Base-by-base conservation (phyloP, 1,284 basidiomycete genomes). In the Golubevia sp. region DNA sequence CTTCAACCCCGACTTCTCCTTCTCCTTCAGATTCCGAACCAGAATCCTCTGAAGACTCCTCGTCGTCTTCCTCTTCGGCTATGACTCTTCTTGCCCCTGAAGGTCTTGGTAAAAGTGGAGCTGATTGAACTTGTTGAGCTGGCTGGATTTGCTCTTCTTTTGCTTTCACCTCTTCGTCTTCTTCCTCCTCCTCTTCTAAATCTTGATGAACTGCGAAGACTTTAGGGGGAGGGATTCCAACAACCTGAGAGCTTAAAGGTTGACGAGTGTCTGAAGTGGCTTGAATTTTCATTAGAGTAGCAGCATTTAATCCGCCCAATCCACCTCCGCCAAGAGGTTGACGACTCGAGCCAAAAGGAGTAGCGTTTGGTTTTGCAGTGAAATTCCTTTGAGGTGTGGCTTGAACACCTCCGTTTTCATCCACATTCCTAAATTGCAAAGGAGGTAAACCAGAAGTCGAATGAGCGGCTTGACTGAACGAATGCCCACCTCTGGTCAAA, bases 321-420 rank as follows among this genome's bases (percentile, higher is more conserved):
- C 30, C 30, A 34, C 30, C 30, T 34, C 30, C 30, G 11, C 30
- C 30, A 34, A 34, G 11, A 34, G 30, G 30, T 34, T 34, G 30
- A 34, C 30, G 30, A 34, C 5, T 5, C 4, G 30, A 34, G 11
- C 30, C 30, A 11, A 34, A 34, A 34, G 30, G 30, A 34, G 30
- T 34, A 34, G 30, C 30, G 5, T 34, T 34, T 3, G 11, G 5
- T 3, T 34, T 34, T 5, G 5, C 11, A 34, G 23, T 57, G 54
- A 48, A 61, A 62, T 48, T 50, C 57, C 50, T 48, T n/a, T 26
- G 30, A 2, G 56, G 56, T 2, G 56, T 58, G 18, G 55, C 69
- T 18, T 54, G 25, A 1, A 70, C 62, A 18, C 67, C 67, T 0
- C 63, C 70, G 24, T 77, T 77, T 56, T 77, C 74, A 50, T 77